Percentiles rank a stretch among this genome's conserved stretches.
Evolutionary conservation across 2,329 filamentous ascomycete species (phyloP).

Genomic region (Neofusicoccum sp.): DNA sequence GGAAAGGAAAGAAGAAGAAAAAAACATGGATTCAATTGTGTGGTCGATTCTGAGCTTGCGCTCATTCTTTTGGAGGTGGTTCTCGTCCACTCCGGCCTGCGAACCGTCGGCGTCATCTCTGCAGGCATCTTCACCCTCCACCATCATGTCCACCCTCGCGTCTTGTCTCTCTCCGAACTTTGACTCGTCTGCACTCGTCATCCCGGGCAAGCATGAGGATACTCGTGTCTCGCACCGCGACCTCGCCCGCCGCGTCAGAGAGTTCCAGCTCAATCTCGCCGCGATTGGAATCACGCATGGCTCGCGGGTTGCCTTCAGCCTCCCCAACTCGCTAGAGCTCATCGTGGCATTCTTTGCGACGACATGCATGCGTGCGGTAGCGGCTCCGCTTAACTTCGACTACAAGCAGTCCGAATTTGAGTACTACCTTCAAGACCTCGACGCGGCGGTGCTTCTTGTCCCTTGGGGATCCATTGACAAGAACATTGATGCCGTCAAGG

Average conservation of each 20-base stretch:
- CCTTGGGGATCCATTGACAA: constrained; percentile 62
- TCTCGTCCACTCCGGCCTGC: background rate
- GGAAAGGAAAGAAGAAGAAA: background rate
- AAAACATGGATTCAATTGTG: background rate
- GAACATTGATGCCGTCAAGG: constrained; percentile 64
- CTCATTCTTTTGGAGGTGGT: background rate
- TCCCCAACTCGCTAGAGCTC: constrained; percentile 66
- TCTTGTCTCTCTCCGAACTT: constrained; percentile 17
- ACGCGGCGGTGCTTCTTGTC: constrained; percentile 68
- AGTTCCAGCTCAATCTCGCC: constrained; percentile 48
- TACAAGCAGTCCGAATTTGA: constrained; percentile 83
- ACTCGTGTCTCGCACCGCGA: background rate
- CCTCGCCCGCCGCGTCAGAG: background rate
- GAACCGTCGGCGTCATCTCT: background rate
- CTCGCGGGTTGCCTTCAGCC: constrained; percentile 58
- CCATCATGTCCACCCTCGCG: constrained; percentile 18
- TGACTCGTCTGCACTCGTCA: constrained; percentile 5
- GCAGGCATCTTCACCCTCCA: background rate
- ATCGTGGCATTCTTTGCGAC: constrained; percentile 73
- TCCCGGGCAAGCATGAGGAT: background rate
- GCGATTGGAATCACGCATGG: constrained; percentile 33
- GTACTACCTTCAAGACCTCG: constrained; percentile 78
- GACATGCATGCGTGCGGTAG: constrained; percentile 71
- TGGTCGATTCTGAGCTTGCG: background rate
- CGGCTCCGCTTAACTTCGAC: constrained; percentile 72